Percentiles rank a stretch among this genome's conserved stretches.
phyloP scores from a whole-genome alignment of 768 basidiomycete genomes.

The Mycena albidolilacea region DNA sequence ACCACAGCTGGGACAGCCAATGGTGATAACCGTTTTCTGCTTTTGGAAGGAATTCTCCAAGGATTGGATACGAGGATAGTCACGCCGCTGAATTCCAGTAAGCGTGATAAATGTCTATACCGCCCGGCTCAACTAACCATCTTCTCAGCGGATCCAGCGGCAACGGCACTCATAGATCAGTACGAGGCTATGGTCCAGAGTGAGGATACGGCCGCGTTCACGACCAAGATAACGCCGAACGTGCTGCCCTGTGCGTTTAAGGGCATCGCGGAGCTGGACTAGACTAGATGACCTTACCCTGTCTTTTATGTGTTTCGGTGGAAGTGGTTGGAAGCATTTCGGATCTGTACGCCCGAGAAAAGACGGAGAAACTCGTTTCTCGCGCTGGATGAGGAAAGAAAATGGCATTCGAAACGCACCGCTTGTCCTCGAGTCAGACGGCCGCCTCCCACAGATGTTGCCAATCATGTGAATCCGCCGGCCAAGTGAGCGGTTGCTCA shows the following conservation, averaged over 20 bases:
- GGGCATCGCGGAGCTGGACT: too few species aligned
- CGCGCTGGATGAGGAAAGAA: too few species aligned
- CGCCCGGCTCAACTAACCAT: background rate
- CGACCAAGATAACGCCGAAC: background rate
- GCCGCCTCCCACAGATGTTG: too few species aligned
- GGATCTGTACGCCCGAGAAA: too few species aligned
- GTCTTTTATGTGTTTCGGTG: too few species aligned
- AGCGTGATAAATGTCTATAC: background rate
- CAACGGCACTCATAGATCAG: background rate
- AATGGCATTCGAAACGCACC: too few species aligned
- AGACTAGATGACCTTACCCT: too few species aligned
- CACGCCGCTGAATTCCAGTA: background rate
- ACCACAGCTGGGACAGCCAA: background rate
- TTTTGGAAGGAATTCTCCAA: background rate
- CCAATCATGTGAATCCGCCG: too few species aligned
- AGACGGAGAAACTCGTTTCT: too few species aligned
- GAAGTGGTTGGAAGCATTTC: too few species aligned
- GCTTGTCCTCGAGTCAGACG: too few species aligned
- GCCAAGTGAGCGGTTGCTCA: too few species aligned
- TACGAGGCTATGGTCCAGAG: conserved; percentile 17
- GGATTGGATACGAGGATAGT: background rate
- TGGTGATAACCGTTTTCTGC: background rate
- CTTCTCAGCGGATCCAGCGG: background rate
- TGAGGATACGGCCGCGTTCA: conserved; percentile 5
- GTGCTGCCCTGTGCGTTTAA: background rate